phyloP scores from a whole-genome alignment of 352 stramenopile genomes.

The Peronospora farinosa region DNA sequence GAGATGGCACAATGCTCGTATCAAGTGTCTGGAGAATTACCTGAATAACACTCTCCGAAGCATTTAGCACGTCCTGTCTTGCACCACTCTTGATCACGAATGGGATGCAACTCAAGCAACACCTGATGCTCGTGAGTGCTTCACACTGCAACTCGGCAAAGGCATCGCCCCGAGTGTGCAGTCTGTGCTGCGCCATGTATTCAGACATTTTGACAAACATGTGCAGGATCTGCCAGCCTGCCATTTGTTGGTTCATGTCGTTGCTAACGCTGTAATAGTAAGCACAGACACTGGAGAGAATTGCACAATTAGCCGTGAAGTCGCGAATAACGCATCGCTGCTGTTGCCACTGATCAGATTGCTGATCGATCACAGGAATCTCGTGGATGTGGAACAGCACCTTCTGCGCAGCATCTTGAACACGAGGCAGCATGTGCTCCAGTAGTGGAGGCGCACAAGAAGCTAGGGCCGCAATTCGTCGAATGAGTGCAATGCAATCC shows the following conservation, averaged over 20 bases:
- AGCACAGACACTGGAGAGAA: constrained; percentile 55
- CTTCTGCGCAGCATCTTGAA: constrained; percentile 36
- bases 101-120: constrained; percentile 52
- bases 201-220: constrained; percentile 57
- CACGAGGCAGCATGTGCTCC: constrained; percentile 40
- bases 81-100: constrained; percentile 52
- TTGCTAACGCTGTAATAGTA: constrained; percentile 53
- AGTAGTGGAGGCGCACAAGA: constrained; percentile 47
- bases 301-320: constrained; percentile 46
- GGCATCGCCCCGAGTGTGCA: constrained; percentile 47
- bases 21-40: constrained; percentile 55
- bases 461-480: constrained; percentile 57
- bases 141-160: constrained; percentile 63
- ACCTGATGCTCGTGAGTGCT: constrained; percentile 50
- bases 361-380: constrained; percentile 31
- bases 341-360: constrained; percentile 43
- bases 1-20: constrained; percentile 58
- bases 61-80: constrained; percentile 46
- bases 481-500: constrained; percentile 64
- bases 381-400: constrained; percentile 51
- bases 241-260: constrained; percentile 52
- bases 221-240: constrained; percentile 56
- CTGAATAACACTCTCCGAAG: constrained; percentile 44
- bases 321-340: constrained; percentile 50
- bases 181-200: constrained; percentile 51